Conservation (phyloP, 192 early-diverging fungal genomes). For the Ramicandelaber brevisporus region DNA sequence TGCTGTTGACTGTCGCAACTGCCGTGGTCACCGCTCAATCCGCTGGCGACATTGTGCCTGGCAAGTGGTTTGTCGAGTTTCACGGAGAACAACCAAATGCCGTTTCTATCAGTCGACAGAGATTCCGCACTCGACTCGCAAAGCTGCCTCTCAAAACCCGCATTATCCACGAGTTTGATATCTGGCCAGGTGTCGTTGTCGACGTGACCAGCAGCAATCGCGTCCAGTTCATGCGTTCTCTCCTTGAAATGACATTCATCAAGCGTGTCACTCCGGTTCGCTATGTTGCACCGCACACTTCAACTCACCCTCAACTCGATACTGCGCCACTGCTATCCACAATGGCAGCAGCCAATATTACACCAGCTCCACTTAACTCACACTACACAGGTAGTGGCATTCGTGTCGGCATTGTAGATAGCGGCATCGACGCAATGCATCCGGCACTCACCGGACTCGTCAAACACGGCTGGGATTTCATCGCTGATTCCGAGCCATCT, state of each 20-base stretch:
- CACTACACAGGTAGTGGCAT: constrained; percentile 32
- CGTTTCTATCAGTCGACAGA: constrained; percentile 5
- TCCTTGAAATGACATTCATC: constrained; percentile 9
- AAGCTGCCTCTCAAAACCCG: constrained; percentile 11
- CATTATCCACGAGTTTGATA: constrained; percentile 20
- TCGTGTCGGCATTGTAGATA: constrained; percentile 18
- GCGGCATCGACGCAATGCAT: constrained; percentile 19
- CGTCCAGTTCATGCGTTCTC: constrained; percentile 5
- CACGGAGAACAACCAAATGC: constrained; percentile 8
- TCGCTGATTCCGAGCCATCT: constrained; percentile 7
- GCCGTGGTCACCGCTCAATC: constrained; percentile 1
- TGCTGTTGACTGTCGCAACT: constrained; percentile 1
- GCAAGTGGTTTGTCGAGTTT: constrained; percentile 17
- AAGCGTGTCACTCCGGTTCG: too few species aligned
- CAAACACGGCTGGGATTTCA: constrained; percentile 18
- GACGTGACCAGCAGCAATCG: constrained; percentile 8
- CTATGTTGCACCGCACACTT: neutral
- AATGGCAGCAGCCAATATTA: constrained; percentile 12
- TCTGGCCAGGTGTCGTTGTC: constrained; percentile 17
- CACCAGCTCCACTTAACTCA: constrained; percentile 14
- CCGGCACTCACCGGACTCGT: constrained; percentile 26
- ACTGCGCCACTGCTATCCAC: constrained; percentile 5
- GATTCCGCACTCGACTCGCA: too few species aligned
- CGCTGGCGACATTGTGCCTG: constrained; percentile 6
- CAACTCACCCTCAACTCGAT: neutral